These are phyloP conservation scores for Musa acuminata DNA, from an alignment of 176 grass and related monocot genomes.

Conservation along the genomic window DNA sequence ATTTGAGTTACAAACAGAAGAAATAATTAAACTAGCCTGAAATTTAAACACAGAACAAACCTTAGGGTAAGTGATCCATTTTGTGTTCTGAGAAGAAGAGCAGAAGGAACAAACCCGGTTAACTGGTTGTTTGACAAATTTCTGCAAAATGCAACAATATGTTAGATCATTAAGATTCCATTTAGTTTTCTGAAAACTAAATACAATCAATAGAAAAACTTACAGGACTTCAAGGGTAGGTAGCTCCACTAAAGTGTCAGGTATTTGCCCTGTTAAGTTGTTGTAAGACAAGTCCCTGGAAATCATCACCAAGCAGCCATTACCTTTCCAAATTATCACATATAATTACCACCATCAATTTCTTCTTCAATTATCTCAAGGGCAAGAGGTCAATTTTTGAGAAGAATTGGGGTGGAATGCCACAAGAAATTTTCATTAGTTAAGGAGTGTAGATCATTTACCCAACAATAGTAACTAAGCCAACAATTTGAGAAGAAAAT, in stretches of 20 bases:
- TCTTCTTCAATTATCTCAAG: too few species aligned
- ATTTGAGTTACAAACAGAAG: neutral
- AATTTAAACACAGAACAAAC: slow-evolving; percentile 20
- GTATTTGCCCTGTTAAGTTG: slow-evolving; percentile 41
- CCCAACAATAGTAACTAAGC: too few species aligned
- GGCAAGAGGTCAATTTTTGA: too few species aligned
- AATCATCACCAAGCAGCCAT: neutral
- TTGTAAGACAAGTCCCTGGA: slow-evolving; percentile 52
- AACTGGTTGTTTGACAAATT: slow-evolving; percentile 44
- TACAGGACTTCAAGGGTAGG: slow-evolving; percentile 37
- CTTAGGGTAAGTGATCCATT: slow-evolving; percentile 38
- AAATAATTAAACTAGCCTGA: neutral
- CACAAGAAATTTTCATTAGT: too few species aligned
- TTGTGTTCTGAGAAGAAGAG: slow-evolving; percentile 38
- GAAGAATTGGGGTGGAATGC: too few species aligned
- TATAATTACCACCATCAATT: neutral
- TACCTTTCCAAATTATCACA: neutral
- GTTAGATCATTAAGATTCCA: neutral
- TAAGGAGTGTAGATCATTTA: too few species aligned
- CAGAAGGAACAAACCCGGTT: slow-evolving; percentile 27
- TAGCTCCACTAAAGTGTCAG: slow-evolving; percentile 32
- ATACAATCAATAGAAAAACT: neutral
- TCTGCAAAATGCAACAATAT: slow-evolving; percentile 14
- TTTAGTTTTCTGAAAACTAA: neutral
- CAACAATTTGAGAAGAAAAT: too few species aligned